Evolutionary conservation across 2,329 filamentous ascomycete species (phyloP).

Genomic region (Colletotrichum sp.): DNA sequence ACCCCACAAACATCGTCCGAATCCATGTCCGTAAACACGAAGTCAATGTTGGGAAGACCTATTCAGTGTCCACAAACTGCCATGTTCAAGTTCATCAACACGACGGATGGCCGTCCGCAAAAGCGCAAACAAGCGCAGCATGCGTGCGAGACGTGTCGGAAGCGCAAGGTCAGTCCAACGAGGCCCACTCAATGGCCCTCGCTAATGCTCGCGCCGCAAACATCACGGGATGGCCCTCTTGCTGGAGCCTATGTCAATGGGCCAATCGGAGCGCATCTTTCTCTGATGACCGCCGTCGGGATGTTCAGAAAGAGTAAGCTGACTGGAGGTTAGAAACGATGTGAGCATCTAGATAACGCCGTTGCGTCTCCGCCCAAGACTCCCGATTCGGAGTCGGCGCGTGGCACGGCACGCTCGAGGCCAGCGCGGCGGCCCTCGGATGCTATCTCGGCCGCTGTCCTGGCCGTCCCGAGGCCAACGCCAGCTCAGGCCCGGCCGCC

Average conservation of each 20-base stretch:
- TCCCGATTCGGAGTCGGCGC: neutral
- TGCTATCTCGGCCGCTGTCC: neutral
- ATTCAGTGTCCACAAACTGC: neutral
- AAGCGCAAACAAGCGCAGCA: conserved; percentile 20
- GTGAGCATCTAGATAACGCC: conserved; percentile 9
- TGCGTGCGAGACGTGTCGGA: conserved; percentile 21
- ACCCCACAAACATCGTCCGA: neutral
- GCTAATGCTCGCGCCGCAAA: neutral
- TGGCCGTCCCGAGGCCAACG: neutral
- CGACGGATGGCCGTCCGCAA: conserved; percentile 1
- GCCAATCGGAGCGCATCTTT: neutral
- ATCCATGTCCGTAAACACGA: neutral
- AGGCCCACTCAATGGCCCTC: neutral
- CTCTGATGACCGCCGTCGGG: neutral
- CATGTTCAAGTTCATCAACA: conserved; percentile 25
- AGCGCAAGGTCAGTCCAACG: conserved; percentile 15
- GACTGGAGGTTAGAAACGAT: conserved; percentile 19
- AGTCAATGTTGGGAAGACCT: neutral
- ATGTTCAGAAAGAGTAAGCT: neutral
- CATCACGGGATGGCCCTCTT: neutral
- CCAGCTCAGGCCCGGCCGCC: neutral
- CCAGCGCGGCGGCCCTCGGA: neutral
- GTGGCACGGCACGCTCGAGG: neutral
- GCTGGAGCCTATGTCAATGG: neutral
- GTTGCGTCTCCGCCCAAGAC: neutral